phyloP scores from a whole-genome alignment of 129 eudicot genomes.

The Flaveria linearis region DNA sequence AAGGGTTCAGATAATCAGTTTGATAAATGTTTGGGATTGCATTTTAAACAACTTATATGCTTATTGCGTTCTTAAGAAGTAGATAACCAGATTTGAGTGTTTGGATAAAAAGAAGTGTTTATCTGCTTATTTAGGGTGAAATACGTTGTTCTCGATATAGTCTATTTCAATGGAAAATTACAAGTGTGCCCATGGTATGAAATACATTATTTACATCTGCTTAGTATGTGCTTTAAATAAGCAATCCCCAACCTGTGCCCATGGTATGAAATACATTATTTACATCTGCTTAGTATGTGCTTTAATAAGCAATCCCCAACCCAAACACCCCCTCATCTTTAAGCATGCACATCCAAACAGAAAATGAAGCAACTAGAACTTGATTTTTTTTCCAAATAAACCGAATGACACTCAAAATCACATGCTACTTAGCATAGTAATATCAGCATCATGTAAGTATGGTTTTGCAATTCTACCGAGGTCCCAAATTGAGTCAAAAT shows the following conservation, averaged over 20 bases:
- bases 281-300: not conserved
- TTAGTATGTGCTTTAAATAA: too few relatives aligned
- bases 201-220: not conserved
- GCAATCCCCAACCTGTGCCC: not conserved
- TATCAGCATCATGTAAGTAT: not conserved
- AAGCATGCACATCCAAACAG: not conserved
- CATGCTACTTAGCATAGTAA: not conserved
- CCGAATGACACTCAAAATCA: not conserved
- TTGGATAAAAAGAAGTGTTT: not conserved
- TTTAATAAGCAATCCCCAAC: too few relatives aligned
- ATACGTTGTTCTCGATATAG: too few relatives aligned
- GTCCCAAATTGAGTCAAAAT: not conserved
- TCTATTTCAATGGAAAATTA: too few relatives aligned
- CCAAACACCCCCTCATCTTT: not conserved
- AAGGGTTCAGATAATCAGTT: not conserved
- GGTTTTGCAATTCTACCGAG: constrained; percentile 15
- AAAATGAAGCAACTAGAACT: not conserved
- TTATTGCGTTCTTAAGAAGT: not conserved
- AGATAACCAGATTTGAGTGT: not conserved
- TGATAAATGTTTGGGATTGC: too few relatives aligned
- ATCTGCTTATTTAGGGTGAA: not conserved
- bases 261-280: not conserved
- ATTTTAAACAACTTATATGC: not conserved
- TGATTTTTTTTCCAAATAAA: not conserved
- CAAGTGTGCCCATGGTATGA: not conserved